Evolutionary conservation across 176 grass and related monocot species (phyloP), one percentile per base, ranked within the genome.

Genomic region (Triticum timopheevii): DNA sequence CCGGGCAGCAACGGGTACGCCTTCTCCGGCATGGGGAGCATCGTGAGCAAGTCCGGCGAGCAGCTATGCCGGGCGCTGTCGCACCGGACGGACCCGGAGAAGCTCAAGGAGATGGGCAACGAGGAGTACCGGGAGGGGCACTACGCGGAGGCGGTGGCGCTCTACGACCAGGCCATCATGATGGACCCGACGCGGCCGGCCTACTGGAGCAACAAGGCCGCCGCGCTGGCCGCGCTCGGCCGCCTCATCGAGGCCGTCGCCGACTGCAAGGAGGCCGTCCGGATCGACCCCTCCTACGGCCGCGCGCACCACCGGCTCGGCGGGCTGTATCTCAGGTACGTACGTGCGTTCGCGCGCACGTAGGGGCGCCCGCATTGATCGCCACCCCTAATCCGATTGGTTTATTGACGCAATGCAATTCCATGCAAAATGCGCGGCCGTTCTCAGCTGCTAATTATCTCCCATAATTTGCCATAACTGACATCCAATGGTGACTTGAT

Each of bases 51-150:
- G 80, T 82, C 23, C 9, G 38, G 79, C 1, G 90, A 93, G 17
- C 80, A 15, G 42, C 44, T 92, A 35, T 96, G 92, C 75, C 89
- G 90, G 76, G 92, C 85, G 64, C 72, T 96, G 66, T 96, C 94
- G 25, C 95, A 73, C 80, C 86, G 87, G 34, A 69, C 89, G 35
- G 82, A 91, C 52, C 94, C 97, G 25, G 94, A 99, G 85, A 95
- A 93, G 92, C 83, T 99, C 76, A 99, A 99, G 90, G 97, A 99
- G 80, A 80, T 96, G 89, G 94, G 97, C 16, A 99, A 99, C 82
- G 92, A 99, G 83, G 97, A 94, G 89, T 99, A 90, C 79, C 88
- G 92, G 73, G 80, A 96, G 67, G 97, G 97, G 64, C 90, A 88
- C 30, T 99, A 91, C 79, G 54, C 87, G 10, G 92, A 94, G 90